Evolutionary conservation across 176 grass and related monocot genomes (phyloP).

Genomic region (Zea luxurians): DNA sequence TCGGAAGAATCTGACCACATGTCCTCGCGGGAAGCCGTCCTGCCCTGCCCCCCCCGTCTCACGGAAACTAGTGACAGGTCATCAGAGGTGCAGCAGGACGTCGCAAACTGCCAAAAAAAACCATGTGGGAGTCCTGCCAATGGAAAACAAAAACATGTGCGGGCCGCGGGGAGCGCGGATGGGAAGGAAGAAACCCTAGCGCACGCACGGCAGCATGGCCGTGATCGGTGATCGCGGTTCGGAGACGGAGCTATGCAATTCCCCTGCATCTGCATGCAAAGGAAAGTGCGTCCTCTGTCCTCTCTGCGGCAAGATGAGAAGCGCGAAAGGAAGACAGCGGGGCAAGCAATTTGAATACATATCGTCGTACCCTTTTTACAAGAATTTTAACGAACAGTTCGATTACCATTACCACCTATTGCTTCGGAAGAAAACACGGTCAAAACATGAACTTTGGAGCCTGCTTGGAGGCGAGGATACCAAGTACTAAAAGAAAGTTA

Average conservation of each 20-base stretch:
- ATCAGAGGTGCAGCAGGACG: background rate
- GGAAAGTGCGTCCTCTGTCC: too few relatives aligned
- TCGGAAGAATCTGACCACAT: slow-evolving; percentile 41
- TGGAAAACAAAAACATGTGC: too few relatives aligned
- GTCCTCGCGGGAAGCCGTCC: background rate
- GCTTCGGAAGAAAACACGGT: background rate
- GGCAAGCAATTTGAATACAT: too few relatives aligned
- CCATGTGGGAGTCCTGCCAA: slow-evolving; percentile 11
- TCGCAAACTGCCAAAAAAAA: background rate
- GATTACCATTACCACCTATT: too few relatives aligned
- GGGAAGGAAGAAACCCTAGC: background rate
- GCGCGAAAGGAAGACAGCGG: too few relatives aligned
- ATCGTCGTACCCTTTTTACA: too few relatives aligned
- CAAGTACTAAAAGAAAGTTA: background rate
- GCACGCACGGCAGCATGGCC: background rate
- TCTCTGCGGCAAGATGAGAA: too few relatives aligned
- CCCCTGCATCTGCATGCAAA: background rate
- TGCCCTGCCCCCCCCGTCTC: background rate
- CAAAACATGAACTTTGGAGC: background rate
- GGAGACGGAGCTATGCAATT: background rate
- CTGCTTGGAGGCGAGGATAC: background rate
- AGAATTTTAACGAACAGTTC: too few relatives aligned
- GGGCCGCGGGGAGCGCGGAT: too few relatives aligned
- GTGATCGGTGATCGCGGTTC: background rate
- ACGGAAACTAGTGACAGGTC: background rate